phyloP scores from a whole-genome alignment of 768 basidiomycete genomes.

The Podaxis pistillaris region DNA sequence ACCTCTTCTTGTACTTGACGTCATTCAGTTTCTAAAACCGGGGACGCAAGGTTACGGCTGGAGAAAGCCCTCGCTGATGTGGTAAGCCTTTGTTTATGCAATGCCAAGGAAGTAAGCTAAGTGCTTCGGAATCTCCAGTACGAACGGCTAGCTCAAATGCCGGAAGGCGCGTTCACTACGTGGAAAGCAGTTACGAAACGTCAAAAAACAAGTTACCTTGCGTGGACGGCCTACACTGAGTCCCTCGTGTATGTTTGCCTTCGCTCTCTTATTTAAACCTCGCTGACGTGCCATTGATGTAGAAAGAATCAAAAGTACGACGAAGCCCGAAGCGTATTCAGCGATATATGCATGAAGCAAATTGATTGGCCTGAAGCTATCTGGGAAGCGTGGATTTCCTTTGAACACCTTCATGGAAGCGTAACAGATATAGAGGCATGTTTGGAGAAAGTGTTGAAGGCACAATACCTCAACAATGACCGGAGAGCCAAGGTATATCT shows the following conservation, averaged over 20 bases:
- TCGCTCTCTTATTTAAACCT: not conserved
- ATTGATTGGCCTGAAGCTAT: conserved; percentile 96
- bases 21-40: conserved; percentile 52
- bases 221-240: conserved; percentile 76
- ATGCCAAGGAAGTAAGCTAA: not conserved
- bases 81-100: conserved; percentile 41
- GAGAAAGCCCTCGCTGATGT: conserved; percentile 81
- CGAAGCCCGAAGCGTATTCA: conserved; percentile 65
- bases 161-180: conserved; percentile 52
- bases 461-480: conserved; percentile 58
- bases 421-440: conserved; percentile 63
- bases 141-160: conserved; percentile 38
- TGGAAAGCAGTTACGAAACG: conserved; percentile 69
- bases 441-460: conserved; percentile 63
- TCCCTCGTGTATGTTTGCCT: conserved; percentile 58
- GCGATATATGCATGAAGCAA: conserved; percentile 63
- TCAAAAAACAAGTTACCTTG: conserved; percentile 69
- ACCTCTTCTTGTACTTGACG: not conserved
- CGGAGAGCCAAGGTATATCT: conserved; percentile 57
- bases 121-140: conserved; percentile 38
- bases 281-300: conserved; percentile 10
- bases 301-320: conserved; percentile 56
- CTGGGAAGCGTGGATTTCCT: conserved; percentile 88
- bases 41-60: conserved; percentile 75
- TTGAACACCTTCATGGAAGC: conserved; percentile 82